These are phyloP conservation scores for Parastagonospora avenae DNA, from an alignment of 2,329 filamentous ascomycete genomes.

Conservation along the genomic window DNA sequence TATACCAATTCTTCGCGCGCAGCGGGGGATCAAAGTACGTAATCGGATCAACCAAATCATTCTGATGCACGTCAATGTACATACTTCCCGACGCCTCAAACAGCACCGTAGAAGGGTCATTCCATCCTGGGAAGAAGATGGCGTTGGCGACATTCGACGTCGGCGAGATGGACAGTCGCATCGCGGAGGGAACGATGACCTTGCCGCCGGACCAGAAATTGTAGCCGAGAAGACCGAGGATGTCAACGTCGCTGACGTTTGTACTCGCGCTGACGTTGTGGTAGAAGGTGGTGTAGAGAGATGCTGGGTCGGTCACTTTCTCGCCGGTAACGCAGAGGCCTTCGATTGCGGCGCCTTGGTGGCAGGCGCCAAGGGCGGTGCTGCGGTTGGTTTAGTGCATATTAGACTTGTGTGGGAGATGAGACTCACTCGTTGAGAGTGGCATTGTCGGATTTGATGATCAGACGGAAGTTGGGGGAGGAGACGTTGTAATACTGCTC, in stretches of 20 bases:
- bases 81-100: constrained; percentile 47
- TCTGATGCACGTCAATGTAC: constrained; percentile 41
- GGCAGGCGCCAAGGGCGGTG: constrained; percentile 38
- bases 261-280: constrained; percentile 30
- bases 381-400: constrained; percentile 2
- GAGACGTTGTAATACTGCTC: constrained; percentile 11
- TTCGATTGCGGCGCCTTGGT: constrained; percentile 54
- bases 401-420: background rate
- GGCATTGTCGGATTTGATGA: constrained; percentile 22
- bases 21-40: constrained; percentile 1
- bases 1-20: constrained; percentile 49
- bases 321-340: constrained; percentile 35
- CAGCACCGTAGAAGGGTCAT: constrained; percentile 29
- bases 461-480: constrained; percentile 28
- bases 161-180: constrained; percentile 37
- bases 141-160: constrained; percentile 49
- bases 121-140: constrained; percentile 40
- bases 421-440: constrained; percentile 19
- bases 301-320: constrained; percentile 7
- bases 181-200: constrained; percentile 21
- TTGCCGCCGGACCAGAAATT: constrained; percentile 8
- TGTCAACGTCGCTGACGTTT: constrained; percentile 8
- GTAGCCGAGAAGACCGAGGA: constrained; percentile 19
- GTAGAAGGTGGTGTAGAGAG: constrained; percentile 30
- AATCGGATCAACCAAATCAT: constrained; percentile 46